Base-by-base conservation (phyloP, 2,329 filamentous ascomycete species). In the Fusarium phyllophilum region DNA sequence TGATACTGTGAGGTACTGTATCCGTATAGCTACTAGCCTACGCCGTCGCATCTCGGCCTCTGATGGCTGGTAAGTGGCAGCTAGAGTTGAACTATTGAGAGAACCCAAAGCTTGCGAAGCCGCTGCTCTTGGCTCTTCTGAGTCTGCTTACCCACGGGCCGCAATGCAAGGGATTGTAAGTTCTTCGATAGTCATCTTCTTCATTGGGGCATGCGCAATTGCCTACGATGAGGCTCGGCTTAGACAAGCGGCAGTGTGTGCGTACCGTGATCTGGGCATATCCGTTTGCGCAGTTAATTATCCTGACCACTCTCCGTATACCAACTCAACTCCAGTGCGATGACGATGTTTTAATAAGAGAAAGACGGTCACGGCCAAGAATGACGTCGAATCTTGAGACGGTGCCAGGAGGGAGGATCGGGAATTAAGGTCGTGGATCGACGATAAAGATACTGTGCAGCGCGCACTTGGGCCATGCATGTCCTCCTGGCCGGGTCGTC, bases 351-450 rank as follows among this genome's bases (percentile, higher is more conserved):
- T 70, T 72, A 68, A 71, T 75, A 57, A 70, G 48, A 41, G 69
- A 41, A 63, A 70, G 54, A 70, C 46, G 65, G 58, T 59, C 54
- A 52, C 29, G 52, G 60, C 45, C 73, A 72, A 66, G 46, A 71
- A 77, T 79, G 77, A 78, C 77, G 77, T 79, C 68, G 72, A 57
- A 63, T 64, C 57, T 58, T 64, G 59, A 66, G 66, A 68, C 67
- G 70, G 66, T 70, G 66, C 63, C 46, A 60, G 45, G 61, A 52
- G 62, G 63, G 60, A 66, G 58, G 73, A 79, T 79, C 78, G 76
- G 74, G 56, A 66, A 56, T 69, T 77, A 77, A 68, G 67, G 73
- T 66, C 69, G 62, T 60, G 60, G 78, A 79, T 79, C 78, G 78
- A 78, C 61, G 66, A 78, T 77, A 67, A 77, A 63, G 66, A 78